Evolutionary conservation across 352 stramenopile genomes (phyloP).

Genomic region (Pythium sukuiense): DNA sequence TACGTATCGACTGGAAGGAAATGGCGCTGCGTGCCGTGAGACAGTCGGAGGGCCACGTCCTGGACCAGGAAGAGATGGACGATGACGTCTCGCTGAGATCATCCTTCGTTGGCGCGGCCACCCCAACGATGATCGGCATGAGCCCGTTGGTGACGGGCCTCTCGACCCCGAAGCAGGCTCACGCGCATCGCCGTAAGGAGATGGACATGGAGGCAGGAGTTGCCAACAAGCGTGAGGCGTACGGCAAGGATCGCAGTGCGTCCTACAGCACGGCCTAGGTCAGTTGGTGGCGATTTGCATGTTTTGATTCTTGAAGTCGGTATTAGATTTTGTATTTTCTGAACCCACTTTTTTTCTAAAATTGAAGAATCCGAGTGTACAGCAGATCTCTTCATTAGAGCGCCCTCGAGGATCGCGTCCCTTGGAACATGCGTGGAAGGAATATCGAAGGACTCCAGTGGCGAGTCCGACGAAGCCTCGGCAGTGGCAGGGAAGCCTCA

Average conservation of each 20-base stretch:
- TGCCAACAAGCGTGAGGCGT: background rate
- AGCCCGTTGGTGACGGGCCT: slow-evolving; percentile 62
- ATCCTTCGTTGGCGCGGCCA: slow-evolving; percentile 58
- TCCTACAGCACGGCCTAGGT: slow-evolving; percentile 23
- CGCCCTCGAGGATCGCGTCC: slow-evolving; percentile 2
- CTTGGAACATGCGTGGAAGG: slow-evolving; percentile 9
- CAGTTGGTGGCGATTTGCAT: background rate
- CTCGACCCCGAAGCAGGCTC: slow-evolving; percentile 45
- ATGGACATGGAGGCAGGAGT: slow-evolving; percentile 9
- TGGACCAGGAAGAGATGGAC: slow-evolving; percentile 55
- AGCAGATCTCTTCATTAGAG: background rate
- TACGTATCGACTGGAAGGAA: slow-evolving; percentile 66
- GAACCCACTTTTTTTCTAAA: background rate
- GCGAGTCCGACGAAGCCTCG: background rate
- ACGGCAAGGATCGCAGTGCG: slow-evolving; percentile 14
- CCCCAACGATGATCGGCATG: slow-evolving; percentile 55
- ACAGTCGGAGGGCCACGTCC: slow-evolving; percentile 56
- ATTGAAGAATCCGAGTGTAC: slow-evolving; percentile 10
- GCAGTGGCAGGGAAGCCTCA: background rate
- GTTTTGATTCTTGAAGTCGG: background rate
- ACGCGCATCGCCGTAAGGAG: slow-evolving; percentile 23
- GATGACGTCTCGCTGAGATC: slow-evolving; percentile 62
- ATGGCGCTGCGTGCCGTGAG: slow-evolving; percentile 67
- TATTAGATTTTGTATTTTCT: slow-evolving; percentile 8
- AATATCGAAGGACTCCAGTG: slow-evolving; percentile 11